A percentile compares a stretch with the other conserved stretches of the same genome.
These are phyloP conservation scores for Saturnispora serradocipensis DNA, from an alignment of 805 yeast species.

Conservation along the genomic window DNA sequence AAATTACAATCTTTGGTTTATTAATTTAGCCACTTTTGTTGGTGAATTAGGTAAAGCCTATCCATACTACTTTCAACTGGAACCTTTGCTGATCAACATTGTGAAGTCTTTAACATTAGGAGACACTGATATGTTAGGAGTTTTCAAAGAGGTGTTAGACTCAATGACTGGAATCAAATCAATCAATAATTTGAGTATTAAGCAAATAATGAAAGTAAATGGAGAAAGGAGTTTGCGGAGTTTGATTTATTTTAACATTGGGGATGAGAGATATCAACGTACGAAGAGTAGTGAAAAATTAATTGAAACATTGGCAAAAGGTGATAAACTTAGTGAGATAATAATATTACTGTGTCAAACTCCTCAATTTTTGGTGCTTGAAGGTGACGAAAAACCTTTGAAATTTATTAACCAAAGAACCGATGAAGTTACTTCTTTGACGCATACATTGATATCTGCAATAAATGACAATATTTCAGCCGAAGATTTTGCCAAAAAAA, in stretches of 20 bases:
- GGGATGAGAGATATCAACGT: constrained; percentile 45
- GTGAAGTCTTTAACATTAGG: constrained; percentile 54
- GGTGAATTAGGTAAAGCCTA: constrained; percentile 58
- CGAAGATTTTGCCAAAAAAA: constrained; percentile 13
- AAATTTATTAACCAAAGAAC: constrained; percentile 63
- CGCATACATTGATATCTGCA: constrained; percentile 56
- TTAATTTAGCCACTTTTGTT: constrained; percentile 68
- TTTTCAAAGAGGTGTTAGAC: constrained; percentile 57
- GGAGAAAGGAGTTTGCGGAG: constrained; percentile 52
- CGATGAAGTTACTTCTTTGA: constrained; percentile 63
- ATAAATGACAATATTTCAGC: constrained; percentile 41
- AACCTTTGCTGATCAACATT: constrained; percentile 51
- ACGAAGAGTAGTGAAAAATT: constrained; percentile 41
- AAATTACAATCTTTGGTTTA: constrained; percentile 76
- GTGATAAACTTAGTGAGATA: constrained; percentile 49
- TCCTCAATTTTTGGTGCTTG: constrained; percentile 31
- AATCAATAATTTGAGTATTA: constrained; percentile 53
- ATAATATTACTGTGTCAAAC: constrained; percentile 51
- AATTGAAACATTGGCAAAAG: constrained; percentile 34
- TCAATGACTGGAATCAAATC: constrained; percentile 76
- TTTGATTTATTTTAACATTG: constrained; percentile 48
- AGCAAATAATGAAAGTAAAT: constrained; percentile 57
- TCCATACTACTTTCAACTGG: constrained; percentile 45
- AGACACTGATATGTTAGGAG: constrained; percentile 50
- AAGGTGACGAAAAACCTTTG: constrained; percentile 34